Evolutionary conservation across 345 rosid species (phyloP).

Genomic region (Populus nigra): DNA sequence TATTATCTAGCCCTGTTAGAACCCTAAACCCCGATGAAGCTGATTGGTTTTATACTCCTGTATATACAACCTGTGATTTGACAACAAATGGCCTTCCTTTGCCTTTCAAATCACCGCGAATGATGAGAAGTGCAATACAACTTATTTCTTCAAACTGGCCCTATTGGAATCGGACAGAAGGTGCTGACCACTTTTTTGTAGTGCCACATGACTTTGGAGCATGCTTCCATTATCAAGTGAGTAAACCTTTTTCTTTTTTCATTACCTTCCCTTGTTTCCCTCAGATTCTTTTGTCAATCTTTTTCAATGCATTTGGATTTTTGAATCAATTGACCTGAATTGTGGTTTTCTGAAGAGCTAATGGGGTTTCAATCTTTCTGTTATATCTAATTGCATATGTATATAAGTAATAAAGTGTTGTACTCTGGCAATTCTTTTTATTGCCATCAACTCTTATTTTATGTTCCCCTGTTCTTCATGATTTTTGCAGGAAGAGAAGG

Average conservation of each 20-base stretch:
- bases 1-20: slow-evolving; percentile 32
- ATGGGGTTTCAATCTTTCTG: background rate
- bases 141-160: slow-evolving; percentile 39
- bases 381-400: background rate
- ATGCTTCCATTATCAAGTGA: slow-evolving; percentile 27
- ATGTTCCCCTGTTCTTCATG: background rate
- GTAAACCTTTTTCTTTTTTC: background rate
- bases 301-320: background rate
- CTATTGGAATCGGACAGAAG: slow-evolving; percentile 26
- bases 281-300: background rate
- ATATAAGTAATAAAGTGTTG: background rate
- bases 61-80: slow-evolving; percentile 36
- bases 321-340: slow-evolving; percentile 5
- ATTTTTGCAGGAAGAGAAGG: slow-evolving; percentile 79
- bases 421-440: background rate
- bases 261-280: background rate
- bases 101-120: slow-evolving; percentile 36
- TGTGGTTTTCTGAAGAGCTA: background rate
- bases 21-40: slow-evolving; percentile 32
- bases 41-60: slow-evolving; percentile 38
- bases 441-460: background rate
- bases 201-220: slow-evolving; percentile 39
- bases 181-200: slow-evolving; percentile 35
- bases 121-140: slow-evolving; percentile 35
- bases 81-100: slow-evolving; percentile 37